Evolutionary conservation across 2,329 filamentous ascomycete species (phyloP), one percentile per base, ranked within the genome.

Genomic region (Colletotrichum theobromicola): DNA sequence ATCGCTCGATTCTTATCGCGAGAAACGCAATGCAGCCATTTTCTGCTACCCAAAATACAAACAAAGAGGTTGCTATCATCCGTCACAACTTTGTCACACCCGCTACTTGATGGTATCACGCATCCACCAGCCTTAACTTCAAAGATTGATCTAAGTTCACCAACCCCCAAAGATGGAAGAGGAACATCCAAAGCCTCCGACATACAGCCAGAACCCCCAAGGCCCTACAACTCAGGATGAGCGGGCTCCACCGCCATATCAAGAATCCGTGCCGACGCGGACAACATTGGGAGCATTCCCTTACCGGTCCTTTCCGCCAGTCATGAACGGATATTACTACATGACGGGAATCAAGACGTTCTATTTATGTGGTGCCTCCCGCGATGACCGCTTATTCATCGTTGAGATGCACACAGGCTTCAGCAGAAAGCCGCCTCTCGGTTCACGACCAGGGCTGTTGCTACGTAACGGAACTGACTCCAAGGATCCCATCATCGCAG

Each of bases 21-120:
- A 18, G 0, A n/a, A 0, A 46, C 37, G n/a, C 0, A n/a, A 1
- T 46, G 1, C 5, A 7, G 18, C 3, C 10, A 1, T 0, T 46
- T 21, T 10, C n/a, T 46, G n/a, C 18, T 10, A 13, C 7, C 3
- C n/a, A 13, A 21, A 10, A 46, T 0, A 13, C 9, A 46, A 21
- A 1, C 42, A 12, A 46, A 46, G 1, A 0, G 1, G 12, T 46
- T 0, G n/a, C 18, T 46, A 5, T 46, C 42, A 21, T 2, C n/a
- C 42, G 7, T 46, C 3, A 2, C n/a, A 9, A 0, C n/a, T 46
- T 46, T 46, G 42, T 2, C 42, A 18, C 1, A 18, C 21, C 42
- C 1, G 2, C 2, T 3, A 46, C 42, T 46, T 46, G 13, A 13
- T 46, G 3, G 18, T 46, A 46, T 21, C 2, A 2, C 37, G 18